phyloP scores from a whole-genome alignment of 805 yeast genomes.

The Schizosaccharomyces octosporus region DNA sequence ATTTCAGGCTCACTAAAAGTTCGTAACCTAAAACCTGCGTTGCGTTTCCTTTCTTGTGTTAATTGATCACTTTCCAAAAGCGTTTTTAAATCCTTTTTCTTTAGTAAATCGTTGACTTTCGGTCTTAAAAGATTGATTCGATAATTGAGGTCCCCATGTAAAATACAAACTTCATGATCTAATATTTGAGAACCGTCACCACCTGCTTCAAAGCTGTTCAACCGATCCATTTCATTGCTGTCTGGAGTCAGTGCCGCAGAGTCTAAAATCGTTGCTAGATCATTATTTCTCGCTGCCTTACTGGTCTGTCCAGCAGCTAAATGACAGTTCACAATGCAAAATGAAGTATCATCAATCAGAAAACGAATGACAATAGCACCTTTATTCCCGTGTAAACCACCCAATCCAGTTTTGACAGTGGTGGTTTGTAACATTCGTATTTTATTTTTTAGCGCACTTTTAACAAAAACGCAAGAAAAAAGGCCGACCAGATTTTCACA shows the following conservation, averaged over 20 bases:
- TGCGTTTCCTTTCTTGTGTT: conserved; percentile 52
- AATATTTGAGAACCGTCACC: conserved; percentile 27
- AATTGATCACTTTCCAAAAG: conserved; percentile 59
- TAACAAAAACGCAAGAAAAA: conserved; percentile 41
- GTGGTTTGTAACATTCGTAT: conserved; percentile 44
- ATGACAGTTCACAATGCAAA: conserved; percentile 69
- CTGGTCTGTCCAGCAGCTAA: conserved; percentile 80
- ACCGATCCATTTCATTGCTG: neutral
- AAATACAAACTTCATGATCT: conserved; percentile 63
- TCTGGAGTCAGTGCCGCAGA: conserved; percentile 8
- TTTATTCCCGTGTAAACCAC: conserved; percentile 57
- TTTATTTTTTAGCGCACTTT: conserved; percentile 24
- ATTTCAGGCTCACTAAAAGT: conserved; percentile 63
- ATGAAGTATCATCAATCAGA: conserved; percentile 34
- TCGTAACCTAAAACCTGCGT: conserved; percentile 33
- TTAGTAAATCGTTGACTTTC: conserved; percentile 38
- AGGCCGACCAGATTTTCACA: conserved; percentile 74
- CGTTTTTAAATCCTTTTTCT: conserved; percentile 21
- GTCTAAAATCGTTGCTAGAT: conserved; percentile 48
- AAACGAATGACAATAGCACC: conserved; percentile 61
- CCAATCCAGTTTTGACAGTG: conserved; percentile 74
- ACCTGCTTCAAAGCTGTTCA: conserved; percentile 13
- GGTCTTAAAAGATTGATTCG: conserved; percentile 41
- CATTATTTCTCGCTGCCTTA: conserved; percentile 61
- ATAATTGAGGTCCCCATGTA: conserved; percentile 89